Percentiles rank a stretch among this genome's conserved stretches.
Evolutionary conservation across 1,284 basidiomycete genomes (phyloP).

Genomic region (Ceratobasidium sp.): DNA sequence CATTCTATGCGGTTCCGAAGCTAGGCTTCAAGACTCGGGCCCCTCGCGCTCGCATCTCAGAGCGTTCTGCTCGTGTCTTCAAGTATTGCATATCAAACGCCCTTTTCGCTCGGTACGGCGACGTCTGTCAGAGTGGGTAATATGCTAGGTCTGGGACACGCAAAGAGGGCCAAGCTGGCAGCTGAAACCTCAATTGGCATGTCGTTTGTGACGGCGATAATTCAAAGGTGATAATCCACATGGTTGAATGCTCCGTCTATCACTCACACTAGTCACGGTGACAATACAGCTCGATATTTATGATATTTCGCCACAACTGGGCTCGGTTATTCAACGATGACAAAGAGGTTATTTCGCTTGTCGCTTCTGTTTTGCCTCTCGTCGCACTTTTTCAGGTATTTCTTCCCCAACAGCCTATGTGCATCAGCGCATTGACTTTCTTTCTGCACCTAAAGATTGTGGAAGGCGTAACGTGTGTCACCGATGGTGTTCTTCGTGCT

Average conservation of each 20-base stretch:
- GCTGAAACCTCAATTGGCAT: conserved; percentile 75
- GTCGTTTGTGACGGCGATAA: conserved; percentile 65
- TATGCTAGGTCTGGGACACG: conserved; percentile 72
- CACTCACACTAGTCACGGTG: conserved; percentile 36
- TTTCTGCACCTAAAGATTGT: conserved; percentile 8
- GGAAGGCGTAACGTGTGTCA: conserved; percentile 35
- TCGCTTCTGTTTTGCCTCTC: conserved; percentile 80
- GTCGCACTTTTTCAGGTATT: conserved; percentile 83
- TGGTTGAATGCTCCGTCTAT: background rate
- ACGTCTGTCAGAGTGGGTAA: conserved; percentile 83
- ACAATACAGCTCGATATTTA: conserved; percentile 21
- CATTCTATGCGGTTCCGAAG: background rate
- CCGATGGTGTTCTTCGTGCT: conserved; percentile 45
- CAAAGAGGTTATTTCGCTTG: conserved; percentile 69
- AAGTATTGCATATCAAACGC: conserved; percentile 77
- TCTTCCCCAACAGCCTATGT: background rate
- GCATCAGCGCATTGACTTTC: background rate
- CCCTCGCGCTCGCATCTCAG: conserved; percentile 76
- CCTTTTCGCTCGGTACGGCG: conserved; percentile 65
- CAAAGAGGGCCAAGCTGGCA: conserved; percentile 69
- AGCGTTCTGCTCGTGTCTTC: conserved; percentile 74
- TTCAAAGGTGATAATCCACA: conserved; percentile 71
- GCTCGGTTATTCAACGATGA: conserved; percentile 81
- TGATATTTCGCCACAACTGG: conserved; percentile 63
- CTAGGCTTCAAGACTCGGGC: conserved; percentile 63